These are phyloP conservation scores for Wilcoxina mikolae DNA, from an alignment of 495 filamentous ascomycete species.

Conservation along the genomic window DNA sequence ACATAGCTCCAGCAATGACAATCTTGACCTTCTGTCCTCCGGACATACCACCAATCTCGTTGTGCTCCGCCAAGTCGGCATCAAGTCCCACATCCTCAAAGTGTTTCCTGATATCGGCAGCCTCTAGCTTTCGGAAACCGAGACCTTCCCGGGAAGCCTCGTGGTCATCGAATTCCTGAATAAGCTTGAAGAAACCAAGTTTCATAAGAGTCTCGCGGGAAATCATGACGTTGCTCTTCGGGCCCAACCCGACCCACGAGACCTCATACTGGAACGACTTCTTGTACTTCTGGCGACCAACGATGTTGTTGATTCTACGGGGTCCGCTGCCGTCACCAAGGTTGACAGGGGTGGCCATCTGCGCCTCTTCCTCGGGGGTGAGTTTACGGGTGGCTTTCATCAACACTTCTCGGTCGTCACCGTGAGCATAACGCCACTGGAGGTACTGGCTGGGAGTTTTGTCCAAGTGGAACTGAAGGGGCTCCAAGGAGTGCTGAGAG, in stretches of 20 bases:
- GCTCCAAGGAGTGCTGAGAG: conserved; percentile 97
- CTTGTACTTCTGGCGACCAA: conserved; percentile 97
- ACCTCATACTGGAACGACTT: conserved; percentile 99
- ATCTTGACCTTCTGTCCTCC: conserved; percentile 99
- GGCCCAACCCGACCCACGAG: conserved; percentile 79
- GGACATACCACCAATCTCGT: conserved; percentile 89
- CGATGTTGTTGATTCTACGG: conserved; percentile 69
- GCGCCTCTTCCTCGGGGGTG: conserved; percentile 65
- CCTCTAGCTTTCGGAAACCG: conserved; percentile 81
- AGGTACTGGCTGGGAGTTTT: conserved; percentile 98
- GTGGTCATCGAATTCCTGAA: conserved; percentile 98
- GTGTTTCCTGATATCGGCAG: conserved; percentile 88
- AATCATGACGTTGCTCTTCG: conserved; percentile 84
- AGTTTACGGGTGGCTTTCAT: conserved; percentile 94
- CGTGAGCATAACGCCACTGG: conserved; percentile 95
- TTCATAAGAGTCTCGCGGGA: conserved; percentile 82
- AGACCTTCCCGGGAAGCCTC: conserved; percentile 95
- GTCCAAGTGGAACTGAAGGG: conserved; percentile 98
- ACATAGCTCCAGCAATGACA: conserved; percentile 92
- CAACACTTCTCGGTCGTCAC: conserved; percentile 90
- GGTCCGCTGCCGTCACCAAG: conserved; percentile 64
- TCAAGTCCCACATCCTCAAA: conserved; percentile 94
- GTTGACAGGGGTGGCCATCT: conserved; percentile 80
- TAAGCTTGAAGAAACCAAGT: conserved; percentile 74
- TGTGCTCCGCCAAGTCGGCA: conserved; percentile 96